phyloP scores from a whole-genome alignment of 2,329 filamentous ascomycete species.

The Lachnellula willkommii region DNA sequence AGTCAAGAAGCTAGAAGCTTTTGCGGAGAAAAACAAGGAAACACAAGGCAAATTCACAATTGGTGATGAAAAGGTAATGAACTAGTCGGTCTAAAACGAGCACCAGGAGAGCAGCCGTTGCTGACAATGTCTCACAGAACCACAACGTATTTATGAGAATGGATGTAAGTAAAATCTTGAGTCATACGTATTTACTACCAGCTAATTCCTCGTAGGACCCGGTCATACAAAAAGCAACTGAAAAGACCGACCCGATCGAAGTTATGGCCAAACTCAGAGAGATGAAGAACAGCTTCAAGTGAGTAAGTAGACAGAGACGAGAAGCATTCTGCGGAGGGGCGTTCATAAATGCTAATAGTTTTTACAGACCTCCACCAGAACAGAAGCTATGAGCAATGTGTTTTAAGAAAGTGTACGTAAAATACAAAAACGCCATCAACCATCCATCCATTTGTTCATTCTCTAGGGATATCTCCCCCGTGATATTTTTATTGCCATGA shows the following conservation, averaged over 20 bases:
- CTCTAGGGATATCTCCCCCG: background rate
- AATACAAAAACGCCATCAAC: background rate
- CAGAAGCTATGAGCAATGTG: background rate
- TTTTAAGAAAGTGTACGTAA: background rate
- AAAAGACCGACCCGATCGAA: conserved; percentile 70
- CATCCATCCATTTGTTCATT: background rate
- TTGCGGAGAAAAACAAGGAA: conserved; percentile 73
- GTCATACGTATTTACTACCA: background rate
- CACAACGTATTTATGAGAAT: conserved; percentile 98
- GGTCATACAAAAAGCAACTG: conserved; percentile 75
- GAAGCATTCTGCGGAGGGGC: background rate
- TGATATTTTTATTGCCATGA: background rate
- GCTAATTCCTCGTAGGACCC: conserved; percentile 55
- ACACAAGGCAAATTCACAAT: conserved; percentile 97
- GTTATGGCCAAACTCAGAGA: conserved; percentile 84
- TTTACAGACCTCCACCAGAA: conserved; percentile 12
- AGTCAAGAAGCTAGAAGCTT: conserved; percentile 70
- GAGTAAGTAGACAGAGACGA: conserved; percentile 22
- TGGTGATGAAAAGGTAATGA: conserved; percentile 84
- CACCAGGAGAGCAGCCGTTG: background rate
- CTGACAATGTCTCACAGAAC: conserved; percentile 46
- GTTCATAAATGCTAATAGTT: background rate
- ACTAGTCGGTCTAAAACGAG: background rate
- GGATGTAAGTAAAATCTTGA: conserved; percentile 47
- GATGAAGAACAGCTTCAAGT: conserved; percentile 68